phyloP scores from a whole-genome alignment of 208 protist species.

The Phytomonas francai region DNA sequence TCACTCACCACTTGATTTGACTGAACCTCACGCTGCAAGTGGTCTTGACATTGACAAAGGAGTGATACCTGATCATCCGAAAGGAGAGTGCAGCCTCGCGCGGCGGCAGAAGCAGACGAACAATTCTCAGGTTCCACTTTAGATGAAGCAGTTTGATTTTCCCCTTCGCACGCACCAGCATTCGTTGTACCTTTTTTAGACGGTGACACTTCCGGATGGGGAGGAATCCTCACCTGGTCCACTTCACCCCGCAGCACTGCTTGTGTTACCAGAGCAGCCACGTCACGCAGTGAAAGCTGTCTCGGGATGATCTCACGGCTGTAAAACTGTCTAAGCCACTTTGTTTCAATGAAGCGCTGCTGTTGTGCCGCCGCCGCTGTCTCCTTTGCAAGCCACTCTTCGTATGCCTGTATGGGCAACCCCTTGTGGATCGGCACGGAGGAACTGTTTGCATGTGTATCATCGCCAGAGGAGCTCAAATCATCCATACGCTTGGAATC shows the following conservation, averaged over 20 bases:
- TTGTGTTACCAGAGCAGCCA: conserved; percentile 25
- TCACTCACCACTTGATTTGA: background rate
- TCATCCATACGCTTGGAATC: background rate
- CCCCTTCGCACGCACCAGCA: background rate
- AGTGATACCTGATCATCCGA: background rate
- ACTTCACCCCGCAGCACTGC: conserved; percentile 20
- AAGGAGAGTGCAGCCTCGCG: background rate
- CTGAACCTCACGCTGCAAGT: background rate
- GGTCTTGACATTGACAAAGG: background rate
- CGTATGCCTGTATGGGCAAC: background rate
- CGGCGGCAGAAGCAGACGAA: background rate
- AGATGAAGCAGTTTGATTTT: background rate
- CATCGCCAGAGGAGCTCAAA: background rate
- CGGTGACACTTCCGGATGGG: background rate
- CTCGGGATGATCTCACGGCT: conserved; percentile 48
- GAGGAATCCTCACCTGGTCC: background rate
- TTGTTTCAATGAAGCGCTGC: conserved; percentile 24
- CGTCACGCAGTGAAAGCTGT: conserved; percentile 27
- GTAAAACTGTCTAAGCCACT: conserved; percentile 64
- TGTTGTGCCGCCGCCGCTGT: conserved; percentile 14
- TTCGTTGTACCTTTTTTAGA: background rate
- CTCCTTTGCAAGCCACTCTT: conserved; percentile 13
- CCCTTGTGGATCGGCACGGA: background rate
- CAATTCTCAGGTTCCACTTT: background rate
- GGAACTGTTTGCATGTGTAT: background rate